These are phyloP conservation scores for Niebla homalea DNA, from an alignment of 495 filamentous ascomycete genomes.

Conservation along the genomic window DNA sequence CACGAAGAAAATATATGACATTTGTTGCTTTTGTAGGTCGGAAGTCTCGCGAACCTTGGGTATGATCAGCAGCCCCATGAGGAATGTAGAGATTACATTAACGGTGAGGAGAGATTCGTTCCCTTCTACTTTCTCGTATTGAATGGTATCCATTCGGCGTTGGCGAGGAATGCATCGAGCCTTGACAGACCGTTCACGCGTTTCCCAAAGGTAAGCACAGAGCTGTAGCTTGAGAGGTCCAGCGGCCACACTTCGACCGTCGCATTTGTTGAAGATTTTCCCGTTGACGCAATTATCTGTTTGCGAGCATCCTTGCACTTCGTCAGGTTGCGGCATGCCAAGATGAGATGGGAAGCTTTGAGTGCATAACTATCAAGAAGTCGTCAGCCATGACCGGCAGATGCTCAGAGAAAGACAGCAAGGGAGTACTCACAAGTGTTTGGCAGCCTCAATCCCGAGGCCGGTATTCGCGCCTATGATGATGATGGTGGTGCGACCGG, in stretches of 20 bases:
- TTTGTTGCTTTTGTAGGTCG: not conserved
- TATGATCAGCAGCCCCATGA: slow-evolving; percentile 19
- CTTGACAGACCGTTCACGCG: slow-evolving; percentile 14
- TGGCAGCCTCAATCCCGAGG: slow-evolving; percentile 15
- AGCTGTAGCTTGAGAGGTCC: slow-evolving; percentile 34
- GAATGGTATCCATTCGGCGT: slow-evolving; percentile 15
- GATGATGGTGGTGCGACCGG: slow-evolving; percentile 12
- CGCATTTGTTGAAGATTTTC: slow-evolving; percentile 9
- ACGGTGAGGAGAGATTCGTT: slow-evolving; percentile 25
- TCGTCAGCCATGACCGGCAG: slow-evolving; percentile 18
- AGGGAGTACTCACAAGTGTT: slow-evolving; percentile 9
- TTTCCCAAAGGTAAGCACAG: slow-evolving; percentile 29
- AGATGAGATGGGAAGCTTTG: slow-evolving; percentile 24
- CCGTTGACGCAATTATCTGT: slow-evolving; percentile 19
- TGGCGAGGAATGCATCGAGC: slow-evolving; percentile 21
- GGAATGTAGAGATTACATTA: slow-evolving; percentile 28
- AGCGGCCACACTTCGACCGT: slow-evolving; percentile 36
- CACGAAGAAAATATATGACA: slow-evolving; percentile 13
- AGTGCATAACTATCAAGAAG: slow-evolving; percentile 29
- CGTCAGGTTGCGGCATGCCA: slow-evolving; percentile 26
- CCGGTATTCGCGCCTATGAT: slow-evolving; percentile 18
- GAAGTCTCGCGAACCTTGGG: slow-evolving; percentile 13
- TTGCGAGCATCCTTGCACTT: slow-evolving; percentile 27
- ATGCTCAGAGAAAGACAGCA: not conserved
- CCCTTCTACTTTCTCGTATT: slow-evolving; percentile 15